These are phyloP conservation scores for Populus hybrid DNA, from an alignment of 441 rosid genomes.

Conservation along the genomic window DNA sequence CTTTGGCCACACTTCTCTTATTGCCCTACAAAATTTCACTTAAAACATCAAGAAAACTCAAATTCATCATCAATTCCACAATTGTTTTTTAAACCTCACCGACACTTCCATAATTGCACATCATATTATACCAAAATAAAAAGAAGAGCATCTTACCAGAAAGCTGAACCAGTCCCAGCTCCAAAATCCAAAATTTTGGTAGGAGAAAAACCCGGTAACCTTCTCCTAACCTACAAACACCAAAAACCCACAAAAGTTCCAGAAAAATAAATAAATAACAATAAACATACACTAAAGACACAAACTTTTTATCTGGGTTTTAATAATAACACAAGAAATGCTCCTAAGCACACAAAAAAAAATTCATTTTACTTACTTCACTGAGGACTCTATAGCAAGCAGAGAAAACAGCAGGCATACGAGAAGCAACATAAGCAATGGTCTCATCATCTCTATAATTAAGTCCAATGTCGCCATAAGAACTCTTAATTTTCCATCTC, in stretches of 20 bases:
- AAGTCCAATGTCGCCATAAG: conserved; percentile 83
- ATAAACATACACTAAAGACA: background rate
- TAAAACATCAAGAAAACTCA: background rate
- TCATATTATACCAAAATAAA: background rate
- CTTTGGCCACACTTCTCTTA: conserved; percentile 84
- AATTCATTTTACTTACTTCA: conserved; percentile 42
- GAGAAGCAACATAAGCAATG: conserved; percentile 83
- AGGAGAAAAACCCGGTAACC: conserved; percentile 74
- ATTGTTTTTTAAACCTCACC: conserved; percentile 14
- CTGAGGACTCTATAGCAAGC: conserved; percentile 71
- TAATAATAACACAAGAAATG: background rate
- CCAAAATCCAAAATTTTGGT: conserved; percentile 82
- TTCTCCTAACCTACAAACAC: conserved; percentile 52
- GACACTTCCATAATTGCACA: background rate
- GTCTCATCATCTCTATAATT: conserved; percentile 75
- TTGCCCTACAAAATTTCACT: conserved; percentile 52
- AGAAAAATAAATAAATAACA: background rate
- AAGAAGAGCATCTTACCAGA: conserved; percentile 53
- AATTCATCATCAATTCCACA: background rate
- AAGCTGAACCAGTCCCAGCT: conserved; percentile 94
- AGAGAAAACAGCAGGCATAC: conserved; percentile 95
- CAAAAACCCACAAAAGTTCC: background rate
- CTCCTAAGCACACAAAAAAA: background rate
- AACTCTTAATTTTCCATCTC: conserved; percentile 84
- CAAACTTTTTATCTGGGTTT: background rate